A percentile compares a stretch with the other conserved stretches of the same genome.
Conservation (phyloP, 441 rosid species). For the Omphalea diandra region DNA sequence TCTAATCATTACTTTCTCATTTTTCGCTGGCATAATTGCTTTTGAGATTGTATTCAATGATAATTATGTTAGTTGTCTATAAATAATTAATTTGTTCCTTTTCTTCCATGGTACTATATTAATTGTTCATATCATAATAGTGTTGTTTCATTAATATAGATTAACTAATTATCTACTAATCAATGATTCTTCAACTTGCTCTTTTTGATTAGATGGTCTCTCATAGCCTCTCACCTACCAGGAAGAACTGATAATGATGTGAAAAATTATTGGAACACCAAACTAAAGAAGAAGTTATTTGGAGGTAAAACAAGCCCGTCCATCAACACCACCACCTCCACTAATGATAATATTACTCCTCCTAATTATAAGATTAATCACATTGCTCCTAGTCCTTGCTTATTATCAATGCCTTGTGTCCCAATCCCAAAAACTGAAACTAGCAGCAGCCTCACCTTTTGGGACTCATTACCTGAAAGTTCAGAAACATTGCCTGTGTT, state of each 20-base stretch:
- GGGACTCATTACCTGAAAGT: constrained; percentile 17
- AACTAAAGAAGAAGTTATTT: constrained; percentile 25
- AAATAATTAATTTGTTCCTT: not conserved
- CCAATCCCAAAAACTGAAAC: constrained; percentile 20
- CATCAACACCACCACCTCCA: not conserved
- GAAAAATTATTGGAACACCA: constrained; percentile 32
- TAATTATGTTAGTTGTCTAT: not conserved
- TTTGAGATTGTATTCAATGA: too few species aligned
- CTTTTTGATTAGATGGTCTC: constrained; percentile 23
- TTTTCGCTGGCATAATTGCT: too few species aligned
- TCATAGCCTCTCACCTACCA: constrained; percentile 28
- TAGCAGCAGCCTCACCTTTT: constrained; percentile 2
- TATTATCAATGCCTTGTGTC: not conserved
- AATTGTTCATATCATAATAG: too few species aligned
- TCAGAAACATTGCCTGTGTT: constrained; percentile 21
- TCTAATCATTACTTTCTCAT: not conserved
- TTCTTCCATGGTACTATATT: not conserved
- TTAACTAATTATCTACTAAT: not conserved
- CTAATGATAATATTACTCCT: not conserved
- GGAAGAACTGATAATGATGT: constrained; percentile 35
- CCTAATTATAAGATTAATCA: not conserved
- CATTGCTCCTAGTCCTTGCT: not conserved
- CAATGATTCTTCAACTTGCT: constrained; percentile 4
- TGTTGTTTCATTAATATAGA: too few species aligned
- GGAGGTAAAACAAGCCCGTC: constrained; percentile 28